A percentile compares a stretch with the other conserved stretches of the same genome.
Evolutionary conservation across 1,139 yeast species (phyloP).

Genomic region (Wickerhamomyces sp.): DNA sequence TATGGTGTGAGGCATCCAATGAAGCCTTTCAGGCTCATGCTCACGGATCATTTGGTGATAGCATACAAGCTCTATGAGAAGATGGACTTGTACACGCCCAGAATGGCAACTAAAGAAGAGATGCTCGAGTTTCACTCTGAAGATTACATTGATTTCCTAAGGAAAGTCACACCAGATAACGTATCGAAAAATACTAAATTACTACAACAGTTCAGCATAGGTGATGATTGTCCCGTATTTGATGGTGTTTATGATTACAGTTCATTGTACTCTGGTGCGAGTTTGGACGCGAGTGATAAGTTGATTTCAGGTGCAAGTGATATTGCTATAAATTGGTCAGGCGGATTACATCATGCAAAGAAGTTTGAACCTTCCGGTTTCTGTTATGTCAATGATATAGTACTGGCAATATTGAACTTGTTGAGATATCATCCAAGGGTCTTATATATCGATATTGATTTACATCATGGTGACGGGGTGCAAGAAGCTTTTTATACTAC

Average conservation of each 20-base stretch:
- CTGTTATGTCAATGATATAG: slow-evolving; percentile 89
- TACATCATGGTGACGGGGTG: slow-evolving; percentile 98
- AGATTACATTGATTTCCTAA: slow-evolving; percentile 79
- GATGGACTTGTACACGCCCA: slow-evolving; percentile 85
- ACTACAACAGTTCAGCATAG: slow-evolving; percentile 79
- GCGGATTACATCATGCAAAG: slow-evolving; percentile 96
- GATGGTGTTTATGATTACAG: slow-evolving; percentile 96
- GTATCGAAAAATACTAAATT: slow-evolving; percentile 53
- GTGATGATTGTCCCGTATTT: slow-evolving; percentile 96
- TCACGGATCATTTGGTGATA: slow-evolving; percentile 87
- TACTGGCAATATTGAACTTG: slow-evolving; percentile 83
- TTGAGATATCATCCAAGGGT: slow-evolving; percentile 91
- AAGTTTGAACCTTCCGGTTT: slow-evolving; percentile 95
- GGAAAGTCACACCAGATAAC: slow-evolving; percentile 78
- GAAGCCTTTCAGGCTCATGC: slow-evolving; percentile 95
- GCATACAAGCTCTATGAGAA: slow-evolving; percentile 81
- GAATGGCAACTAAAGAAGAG: slow-evolving; percentile 78
- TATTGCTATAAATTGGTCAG: slow-evolving; percentile 95
- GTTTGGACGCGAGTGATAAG: slow-evolving; percentile 96
- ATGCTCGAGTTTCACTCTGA: slow-evolving; percentile 76
- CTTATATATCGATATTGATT: slow-evolving; percentile 91
- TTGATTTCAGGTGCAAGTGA: slow-evolving; percentile 91
- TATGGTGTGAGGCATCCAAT: slow-evolving; percentile 94
- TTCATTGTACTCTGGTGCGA: slow-evolving; percentile 92
- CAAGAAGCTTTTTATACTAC: slow-evolving; percentile 97